A percentile compares a stretch with the other conserved stretches of the same genome.
Conservation (phyloP, 345 rosid genomes). For the Syzygium oleosum region DNA sequence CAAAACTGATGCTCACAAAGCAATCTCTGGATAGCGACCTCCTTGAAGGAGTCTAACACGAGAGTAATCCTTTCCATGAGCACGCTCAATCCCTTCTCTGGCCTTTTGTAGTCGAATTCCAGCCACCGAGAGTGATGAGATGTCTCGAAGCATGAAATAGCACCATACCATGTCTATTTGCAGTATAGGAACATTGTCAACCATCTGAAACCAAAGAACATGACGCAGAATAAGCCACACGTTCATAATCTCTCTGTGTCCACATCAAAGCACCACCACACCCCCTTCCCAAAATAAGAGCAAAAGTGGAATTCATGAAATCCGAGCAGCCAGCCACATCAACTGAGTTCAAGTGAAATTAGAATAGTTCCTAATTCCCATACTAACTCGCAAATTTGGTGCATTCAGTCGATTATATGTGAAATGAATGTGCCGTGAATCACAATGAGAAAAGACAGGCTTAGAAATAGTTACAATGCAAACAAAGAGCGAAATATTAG, state of each 20-base stretch:
- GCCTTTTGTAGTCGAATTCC: slow-evolving; percentile 77
- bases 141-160: slow-evolving; percentile 81
- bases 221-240: not conserved
- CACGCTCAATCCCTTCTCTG: slow-evolving; percentile 82
- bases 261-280: not conserved
- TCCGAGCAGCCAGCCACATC: not conserved
- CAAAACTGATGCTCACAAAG: slow-evolving; percentile 45
- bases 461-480: not conserved
- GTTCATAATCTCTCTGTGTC: not conserved
- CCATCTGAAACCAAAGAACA: slow-evolving; percentile 24
- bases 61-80: slow-evolving; percentile 84
- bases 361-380: not conserved
- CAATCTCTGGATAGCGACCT: slow-evolving; percentile 67
- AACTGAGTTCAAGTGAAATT: not conserved
- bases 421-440: not conserved
- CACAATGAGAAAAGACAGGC: not conserved
- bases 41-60: slow-evolving; percentile 84
- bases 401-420: not conserved
- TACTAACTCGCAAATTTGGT: not conserved
- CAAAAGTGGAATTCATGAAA: not conserved
- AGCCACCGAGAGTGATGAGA: slow-evolving; percentile 81
- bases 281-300: not conserved
- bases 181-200: slow-evolving; percentile 84
- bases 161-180: slow-evolving; percentile 99
- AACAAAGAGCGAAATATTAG: not conserved